Evolutionary conservation across 805 yeast genomes (phyloP).

Genomic region (Naumovozyma castellii): DNA sequence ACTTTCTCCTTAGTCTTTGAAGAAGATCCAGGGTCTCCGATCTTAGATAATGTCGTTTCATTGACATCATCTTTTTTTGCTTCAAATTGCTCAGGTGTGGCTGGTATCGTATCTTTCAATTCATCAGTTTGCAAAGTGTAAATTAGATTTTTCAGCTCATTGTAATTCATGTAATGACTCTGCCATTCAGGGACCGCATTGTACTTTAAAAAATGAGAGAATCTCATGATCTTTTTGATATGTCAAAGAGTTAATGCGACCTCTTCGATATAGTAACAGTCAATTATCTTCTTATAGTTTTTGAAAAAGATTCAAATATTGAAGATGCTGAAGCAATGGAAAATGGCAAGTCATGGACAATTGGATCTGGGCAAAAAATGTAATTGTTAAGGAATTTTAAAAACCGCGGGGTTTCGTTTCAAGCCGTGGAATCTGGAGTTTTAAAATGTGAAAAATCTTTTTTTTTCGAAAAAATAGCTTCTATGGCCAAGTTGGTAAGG

Average conservation of each 20-base stretch:
- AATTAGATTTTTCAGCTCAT: constrained; percentile 45
- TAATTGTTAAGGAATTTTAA: too few species aligned
- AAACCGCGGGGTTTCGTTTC: too few species aligned
- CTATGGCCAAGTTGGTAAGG: constrained; percentile 69
- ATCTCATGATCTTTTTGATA: too few species aligned
- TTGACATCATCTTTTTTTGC: constrained; percentile 2
- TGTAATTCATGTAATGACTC: constrained; percentile 64
- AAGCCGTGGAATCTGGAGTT: too few species aligned
- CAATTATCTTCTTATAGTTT: too few species aligned
- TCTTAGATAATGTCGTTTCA: neutral
- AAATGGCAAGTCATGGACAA: too few species aligned
- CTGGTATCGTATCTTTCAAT: constrained; percentile 7
- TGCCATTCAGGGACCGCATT: constrained; percentile 85
- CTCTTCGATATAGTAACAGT: too few species aligned
- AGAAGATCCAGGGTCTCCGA: neutral
- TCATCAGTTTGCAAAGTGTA: constrained; percentile 43
- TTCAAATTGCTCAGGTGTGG: neutral
- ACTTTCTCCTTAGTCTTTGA: neutral
- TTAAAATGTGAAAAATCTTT: too few species aligned
- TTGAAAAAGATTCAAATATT: too few species aligned
- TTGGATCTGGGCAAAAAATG: too few species aligned
- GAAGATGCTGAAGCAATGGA: too few species aligned
- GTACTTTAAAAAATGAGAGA: constrained; percentile 56
- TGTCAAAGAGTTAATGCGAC: too few species aligned
- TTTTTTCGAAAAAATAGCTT: constrained; percentile 32